Evolutionary conservation across 2,329 filamentous ascomycete species (phyloP), one percentile per base, ranked within the genome.

Genomic region (Pseudogymnoascus sp.): DNA sequence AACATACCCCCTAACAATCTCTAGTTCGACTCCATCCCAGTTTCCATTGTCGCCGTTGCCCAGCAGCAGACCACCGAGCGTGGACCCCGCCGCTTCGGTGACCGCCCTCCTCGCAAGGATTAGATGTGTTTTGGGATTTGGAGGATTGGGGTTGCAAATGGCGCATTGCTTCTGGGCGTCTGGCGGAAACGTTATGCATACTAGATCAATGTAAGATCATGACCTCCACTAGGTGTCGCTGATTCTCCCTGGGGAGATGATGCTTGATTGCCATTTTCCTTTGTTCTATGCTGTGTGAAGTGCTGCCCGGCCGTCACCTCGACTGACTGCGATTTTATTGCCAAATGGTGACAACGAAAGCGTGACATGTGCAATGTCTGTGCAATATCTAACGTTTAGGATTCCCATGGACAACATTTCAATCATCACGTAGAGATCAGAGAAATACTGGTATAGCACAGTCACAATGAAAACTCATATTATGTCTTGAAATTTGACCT

Each of bases 11-110:
- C 52, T 58, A 39, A 59, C 58, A 59, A 27, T 27, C 1, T 71
- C 66, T 73, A 97, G 92, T 99, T 99, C 84, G 94, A 99, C 81
- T 86, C 87, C 71, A 92, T 99, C 79, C 89, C 93, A 78, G 91
- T 96, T 88, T 97, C 95, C 82, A 91, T 97, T 74, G 87, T 95
- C 72, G 81, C 88, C 70, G 92, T 99, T 71, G 83, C 88, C 72
- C 92, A 97, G 83, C 86, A 90, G 78, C 92, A 97, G 83, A 80
- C 84, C 68, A 79, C 84, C 74, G 92, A 97, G 82, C 89, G 92
- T 71, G 80, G 81, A 69, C 85, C 84, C 71, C 88, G 89, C 75
- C 85, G 90, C 76, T 92, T 89, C 80, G 83, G 82, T 74, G 86
- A 88, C 80, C 85, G 86, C 69, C 76, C 75, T 67, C 72, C 75